phyloP scores from a whole-genome alignment of 768 basidiomycete genomes.

The Clitopilus hobsonii region DNA sequence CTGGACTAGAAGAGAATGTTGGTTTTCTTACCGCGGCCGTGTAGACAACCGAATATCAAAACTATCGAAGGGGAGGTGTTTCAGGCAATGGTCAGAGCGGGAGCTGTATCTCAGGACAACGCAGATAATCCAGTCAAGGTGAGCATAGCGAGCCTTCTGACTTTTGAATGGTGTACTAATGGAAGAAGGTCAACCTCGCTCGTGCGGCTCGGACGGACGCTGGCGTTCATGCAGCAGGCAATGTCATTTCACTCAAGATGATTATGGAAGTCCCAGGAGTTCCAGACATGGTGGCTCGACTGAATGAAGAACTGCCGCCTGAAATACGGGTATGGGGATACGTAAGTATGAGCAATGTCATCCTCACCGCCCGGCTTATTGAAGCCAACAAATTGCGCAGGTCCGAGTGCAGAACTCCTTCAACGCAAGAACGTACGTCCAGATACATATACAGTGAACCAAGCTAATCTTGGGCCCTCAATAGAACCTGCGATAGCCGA shows the following conservation, averaged over 20 bases:
- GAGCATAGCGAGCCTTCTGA: conserved; percentile 1
- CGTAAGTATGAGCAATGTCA: conserved; percentile 37
- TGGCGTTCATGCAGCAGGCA: conserved; percentile 96
- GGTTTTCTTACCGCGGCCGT: conserved; percentile 5
- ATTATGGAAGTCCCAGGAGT: conserved; percentile 74
- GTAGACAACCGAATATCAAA: conserved; percentile 61
- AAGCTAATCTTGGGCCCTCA: conserved; percentile 9
- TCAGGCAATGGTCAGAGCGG: conserved; percentile 80
- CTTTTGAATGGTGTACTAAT: background rate
- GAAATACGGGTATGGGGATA: conserved; percentile 93
- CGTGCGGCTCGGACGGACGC: conserved; percentile 95
- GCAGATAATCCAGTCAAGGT: conserved; percentile 88
- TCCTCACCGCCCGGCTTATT: background rate
- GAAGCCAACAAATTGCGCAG: conserved; percentile 23
- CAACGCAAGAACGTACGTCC: conserved; percentile 64
- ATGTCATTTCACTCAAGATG: conserved; percentile 88
- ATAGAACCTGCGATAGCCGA: conserved; percentile 86
- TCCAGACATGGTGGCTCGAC: conserved; percentile 58
- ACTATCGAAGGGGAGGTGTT: conserved; percentile 94
- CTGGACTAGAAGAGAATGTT: too few species aligned
- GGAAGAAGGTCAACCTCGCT: conserved; percentile 65
- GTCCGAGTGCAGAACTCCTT: conserved; percentile 76
- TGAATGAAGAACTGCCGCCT: conserved; percentile 87
- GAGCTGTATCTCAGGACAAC: conserved; percentile 94
- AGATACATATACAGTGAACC: conserved; percentile 6